Percentiles rank a stretch among this genome's conserved stretches.
These are phyloP conservation scores for Aspergillus hiratsukae DNA, from an alignment of 2,329 filamentous ascomycete species.

Conservation along the genomic window DNA sequence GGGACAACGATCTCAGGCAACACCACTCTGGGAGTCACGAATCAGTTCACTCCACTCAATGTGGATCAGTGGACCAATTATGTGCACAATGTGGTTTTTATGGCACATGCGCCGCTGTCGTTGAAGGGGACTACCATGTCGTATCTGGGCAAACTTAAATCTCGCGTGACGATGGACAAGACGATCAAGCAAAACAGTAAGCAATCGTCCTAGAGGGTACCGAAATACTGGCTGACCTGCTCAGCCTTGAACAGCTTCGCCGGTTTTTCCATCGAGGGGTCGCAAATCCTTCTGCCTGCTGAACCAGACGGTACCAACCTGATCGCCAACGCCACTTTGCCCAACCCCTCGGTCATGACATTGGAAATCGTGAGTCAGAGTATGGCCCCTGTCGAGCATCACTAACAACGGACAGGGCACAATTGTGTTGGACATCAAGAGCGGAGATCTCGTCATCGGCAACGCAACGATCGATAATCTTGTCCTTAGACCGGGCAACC, in stretches of 20 bases:
- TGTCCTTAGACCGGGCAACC: constrained; percentile 50
- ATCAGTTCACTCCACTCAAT: constrained; percentile 25
- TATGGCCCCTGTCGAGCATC: not conserved
- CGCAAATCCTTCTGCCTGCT: constrained; percentile 42
- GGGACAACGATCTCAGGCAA: constrained; percentile 30
- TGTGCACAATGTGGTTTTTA: constrained; percentile 29
- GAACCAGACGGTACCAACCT: constrained; percentile 49
- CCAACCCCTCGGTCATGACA: constrained; percentile 55
- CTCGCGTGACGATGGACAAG: constrained; percentile 33
- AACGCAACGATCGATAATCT: constrained; percentile 48
- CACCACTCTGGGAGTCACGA: constrained; percentile 25
- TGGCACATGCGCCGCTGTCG: constrained; percentile 21
- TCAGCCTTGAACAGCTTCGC: constrained; percentile 51
- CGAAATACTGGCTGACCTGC: constrained; percentile 2
- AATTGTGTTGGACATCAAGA: constrained; percentile 49
- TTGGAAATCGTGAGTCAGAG: constrained; percentile 42
- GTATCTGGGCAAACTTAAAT: constrained; percentile 29
- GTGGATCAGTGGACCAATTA: constrained; percentile 27
- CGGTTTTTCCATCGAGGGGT: constrained; percentile 46
- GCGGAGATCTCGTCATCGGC: constrained; percentile 46
- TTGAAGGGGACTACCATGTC: constrained; percentile 26
- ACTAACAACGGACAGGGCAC: constrained; percentile 37
- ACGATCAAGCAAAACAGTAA: constrained; percentile 31
- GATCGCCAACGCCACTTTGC: constrained; percentile 50
- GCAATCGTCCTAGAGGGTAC: not conserved